Evolutionary conservation across 306 rosid species (phyloP).

Genomic region (Phaseolus lunatus): DNA sequence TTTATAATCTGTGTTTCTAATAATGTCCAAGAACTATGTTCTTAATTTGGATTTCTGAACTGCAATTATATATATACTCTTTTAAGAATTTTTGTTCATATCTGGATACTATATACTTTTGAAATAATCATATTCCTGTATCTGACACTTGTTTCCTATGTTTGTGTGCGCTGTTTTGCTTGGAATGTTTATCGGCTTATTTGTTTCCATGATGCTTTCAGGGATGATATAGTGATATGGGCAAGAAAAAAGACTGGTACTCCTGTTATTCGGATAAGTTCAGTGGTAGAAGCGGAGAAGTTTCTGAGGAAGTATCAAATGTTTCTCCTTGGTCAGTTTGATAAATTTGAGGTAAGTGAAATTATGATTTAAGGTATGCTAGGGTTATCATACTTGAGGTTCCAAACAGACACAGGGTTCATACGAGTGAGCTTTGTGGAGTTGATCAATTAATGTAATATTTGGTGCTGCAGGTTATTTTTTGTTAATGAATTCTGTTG

Average conservation of each 20-base stretch:
- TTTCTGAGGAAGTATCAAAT: constrained; percentile 67
- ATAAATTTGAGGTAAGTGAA: constrained; percentile 70
- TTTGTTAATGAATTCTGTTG: constrained; percentile 1
- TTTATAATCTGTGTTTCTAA: neutral
- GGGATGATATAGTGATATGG: constrained; percentile 93
- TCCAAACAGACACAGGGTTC: constrained; percentile 4
- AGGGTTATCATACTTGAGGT: constrained; percentile 12
- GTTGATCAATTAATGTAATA: neutral
- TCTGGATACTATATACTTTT: neutral
- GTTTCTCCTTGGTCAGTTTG: constrained; percentile 71
- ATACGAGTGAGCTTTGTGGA: neutral
- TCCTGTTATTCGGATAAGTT: constrained; percentile 69
- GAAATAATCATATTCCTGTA: neutral
- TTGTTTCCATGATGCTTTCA: constrained; percentile 49
- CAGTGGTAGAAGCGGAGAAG: constrained; percentile 61
- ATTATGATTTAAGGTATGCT: neutral
- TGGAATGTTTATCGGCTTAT: constrained; percentile 15
- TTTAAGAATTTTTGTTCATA: neutral
- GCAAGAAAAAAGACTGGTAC: constrained; percentile 76
- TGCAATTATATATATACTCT: neutral
- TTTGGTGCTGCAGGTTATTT: constrained; percentile 3
- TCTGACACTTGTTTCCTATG: neutral
- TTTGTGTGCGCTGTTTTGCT: neutral
- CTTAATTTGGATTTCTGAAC: neutral
- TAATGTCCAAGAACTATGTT: neutral